These are phyloP conservation scores for Immersiella caudata DNA, from an alignment of 495 filamentous ascomycete species.

Conservation along the genomic window DNA sequence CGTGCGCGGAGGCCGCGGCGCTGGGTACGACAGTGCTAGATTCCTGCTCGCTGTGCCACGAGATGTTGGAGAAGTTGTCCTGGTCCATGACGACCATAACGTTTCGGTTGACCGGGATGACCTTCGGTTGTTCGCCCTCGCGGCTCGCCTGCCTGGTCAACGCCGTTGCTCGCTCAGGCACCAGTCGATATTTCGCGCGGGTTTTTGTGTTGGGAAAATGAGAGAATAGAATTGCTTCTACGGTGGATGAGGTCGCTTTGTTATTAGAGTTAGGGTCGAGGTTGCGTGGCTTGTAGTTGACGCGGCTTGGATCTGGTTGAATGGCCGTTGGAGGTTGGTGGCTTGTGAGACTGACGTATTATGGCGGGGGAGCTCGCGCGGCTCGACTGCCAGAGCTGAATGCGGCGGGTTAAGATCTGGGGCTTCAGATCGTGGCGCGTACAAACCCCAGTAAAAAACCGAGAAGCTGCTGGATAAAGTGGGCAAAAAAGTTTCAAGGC, in stretches of 20 bases:
- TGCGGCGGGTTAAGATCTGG: background rate
- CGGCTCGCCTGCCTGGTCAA: background rate
- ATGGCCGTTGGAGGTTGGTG: background rate
- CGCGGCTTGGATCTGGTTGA: background rate
- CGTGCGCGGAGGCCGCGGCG: constrained; percentile 20
- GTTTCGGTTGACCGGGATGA: constrained; percentile 8
- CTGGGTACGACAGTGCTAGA: constrained; percentile 21
- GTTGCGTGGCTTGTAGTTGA: background rate
- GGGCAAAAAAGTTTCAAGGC: too few species aligned
- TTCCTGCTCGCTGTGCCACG: constrained; percentile 49
- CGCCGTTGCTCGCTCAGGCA: background rate
- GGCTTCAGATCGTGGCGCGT: too few species aligned
- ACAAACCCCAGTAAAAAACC: too few species aligned
- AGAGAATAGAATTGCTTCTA: background rate
- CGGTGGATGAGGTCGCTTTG: background rate
- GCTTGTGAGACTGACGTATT: background rate
- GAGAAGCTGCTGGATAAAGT: too few species aligned
- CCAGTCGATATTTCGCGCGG: background rate
- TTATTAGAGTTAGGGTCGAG: background rate
- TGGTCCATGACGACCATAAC: constrained; percentile 52
- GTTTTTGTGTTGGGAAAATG: background rate
- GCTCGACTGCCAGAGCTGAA: background rate
- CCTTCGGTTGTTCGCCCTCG: background rate
- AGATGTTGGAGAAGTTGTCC: constrained; percentile 55
- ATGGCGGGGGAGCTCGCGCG: background rate